phyloP scores from a whole-genome alignment of 202 grass and related monocot genomes.

The Eragrostis tef region DNA sequence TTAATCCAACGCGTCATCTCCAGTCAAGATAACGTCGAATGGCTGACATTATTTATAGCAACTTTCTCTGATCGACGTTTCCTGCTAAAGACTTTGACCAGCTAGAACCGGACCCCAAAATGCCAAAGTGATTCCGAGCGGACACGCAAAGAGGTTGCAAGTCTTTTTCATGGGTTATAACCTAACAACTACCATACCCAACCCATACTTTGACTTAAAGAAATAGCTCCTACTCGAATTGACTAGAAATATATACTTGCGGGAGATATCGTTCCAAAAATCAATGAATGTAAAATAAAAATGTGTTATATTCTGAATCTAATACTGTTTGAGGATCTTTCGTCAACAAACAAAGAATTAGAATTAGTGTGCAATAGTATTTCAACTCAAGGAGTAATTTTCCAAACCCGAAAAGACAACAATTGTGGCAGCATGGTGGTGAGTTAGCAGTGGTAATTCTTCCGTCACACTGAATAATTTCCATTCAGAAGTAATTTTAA shows the following conservation, averaged over 20 bases:
- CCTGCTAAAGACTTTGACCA: conserved; percentile 53
- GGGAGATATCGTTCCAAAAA: neutral
- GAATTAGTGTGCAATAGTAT: neutral
- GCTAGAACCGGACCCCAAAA: conserved; percentile 24
- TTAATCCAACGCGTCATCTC: neutral
- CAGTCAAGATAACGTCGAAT: conserved; percentile 48
- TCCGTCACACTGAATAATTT: neutral
- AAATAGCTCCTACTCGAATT: conserved; percentile 11
- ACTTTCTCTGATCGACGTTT: conserved; percentile 54
- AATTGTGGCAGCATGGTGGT: neutral
- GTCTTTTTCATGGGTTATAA: conserved; percentile 45
- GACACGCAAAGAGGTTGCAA: conserved; percentile 43
- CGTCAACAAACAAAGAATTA: neutral
- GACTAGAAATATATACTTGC: neutral
- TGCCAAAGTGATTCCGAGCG: conserved; percentile 22
- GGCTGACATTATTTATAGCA: conserved; percentile 16
- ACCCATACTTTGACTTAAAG: conserved; percentile 42
- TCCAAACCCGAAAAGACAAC: neutral
- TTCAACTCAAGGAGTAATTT: neutral
- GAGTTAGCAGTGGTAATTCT: neutral
- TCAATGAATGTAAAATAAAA: no score
- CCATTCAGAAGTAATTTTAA: neutral
- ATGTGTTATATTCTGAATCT: neutral
- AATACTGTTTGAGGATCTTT: neutral
- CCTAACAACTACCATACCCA: conserved; percentile 46